Evolutionary conservation across 129 eudicot genomes (phyloP).

Genomic region (Arctium minus): DNA sequence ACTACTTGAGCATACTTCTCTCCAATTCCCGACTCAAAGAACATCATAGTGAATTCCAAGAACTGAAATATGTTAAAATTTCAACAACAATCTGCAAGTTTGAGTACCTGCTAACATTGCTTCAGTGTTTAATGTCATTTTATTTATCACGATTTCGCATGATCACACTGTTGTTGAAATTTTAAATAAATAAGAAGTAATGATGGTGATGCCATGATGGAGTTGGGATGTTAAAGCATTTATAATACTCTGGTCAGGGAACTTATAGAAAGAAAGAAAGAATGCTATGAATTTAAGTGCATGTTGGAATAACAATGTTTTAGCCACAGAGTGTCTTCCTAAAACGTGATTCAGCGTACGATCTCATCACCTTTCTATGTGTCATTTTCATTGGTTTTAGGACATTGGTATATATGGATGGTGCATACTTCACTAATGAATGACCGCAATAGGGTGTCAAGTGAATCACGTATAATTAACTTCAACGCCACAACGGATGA

Average conservation of each 20-base stretch:
- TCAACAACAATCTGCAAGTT: no score
- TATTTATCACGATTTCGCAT: not conserved
- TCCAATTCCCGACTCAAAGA: no score
- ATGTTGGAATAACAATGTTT: not conserved
- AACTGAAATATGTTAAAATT: no score
- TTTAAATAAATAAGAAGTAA: no score
- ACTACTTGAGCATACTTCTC: no score
- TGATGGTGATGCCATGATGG: no score
- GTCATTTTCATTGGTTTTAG: slow-evolving; percentile 39
- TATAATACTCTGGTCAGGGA: not conserved
- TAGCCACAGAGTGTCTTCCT: not conserved
- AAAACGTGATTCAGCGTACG: slow-evolving; percentile 9
- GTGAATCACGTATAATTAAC: no score
- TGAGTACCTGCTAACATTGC: not conserved
- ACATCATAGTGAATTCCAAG: no score
- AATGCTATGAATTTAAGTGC: not conserved
- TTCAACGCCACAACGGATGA: no score
- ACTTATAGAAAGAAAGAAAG: not conserved
- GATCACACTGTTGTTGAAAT: not conserved
- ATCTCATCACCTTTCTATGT: slow-evolving; percentile 13
- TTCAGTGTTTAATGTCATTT: not conserved
- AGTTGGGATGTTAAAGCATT: not conserved
- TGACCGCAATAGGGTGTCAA: no score
- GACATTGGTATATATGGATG: slow-evolving; percentile 97
- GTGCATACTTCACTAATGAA: slow-evolving; percentile 34